Percentiles rank a stretch among this genome's conserved stretches.
phyloP scores from a whole-genome alignment of 2,329 filamentous ascomycete species.

The Helotiales sp. region DNA sequence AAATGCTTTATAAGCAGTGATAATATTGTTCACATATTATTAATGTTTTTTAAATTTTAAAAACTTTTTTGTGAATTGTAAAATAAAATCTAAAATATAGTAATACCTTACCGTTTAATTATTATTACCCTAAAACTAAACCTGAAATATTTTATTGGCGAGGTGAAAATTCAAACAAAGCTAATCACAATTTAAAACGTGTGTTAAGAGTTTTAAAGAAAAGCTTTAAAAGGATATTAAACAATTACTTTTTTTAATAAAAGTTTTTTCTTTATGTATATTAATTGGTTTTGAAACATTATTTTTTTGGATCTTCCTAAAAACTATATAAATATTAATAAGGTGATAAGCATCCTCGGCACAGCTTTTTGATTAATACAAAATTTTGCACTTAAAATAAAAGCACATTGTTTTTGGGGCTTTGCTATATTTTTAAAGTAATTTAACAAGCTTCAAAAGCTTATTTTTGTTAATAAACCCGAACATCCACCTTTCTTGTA shows the following conservation, averaged over 20 bases:
- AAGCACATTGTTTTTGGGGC: slow-evolving; percentile 9
- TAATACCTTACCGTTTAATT: slow-evolving; percentile 13
- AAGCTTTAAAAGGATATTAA: slow-evolving; percentile 7
- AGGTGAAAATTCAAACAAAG: slow-evolving; percentile 16
- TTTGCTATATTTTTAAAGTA: slow-evolving; percentile 1
- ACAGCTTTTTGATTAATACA: slow-evolving; percentile 6
- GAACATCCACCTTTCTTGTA: slow-evolving; percentile 1
- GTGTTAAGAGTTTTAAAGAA: slow-evolving; percentile 12
- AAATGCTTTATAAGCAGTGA: too few species aligned
- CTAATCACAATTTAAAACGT: slow-evolving; percentile 11
- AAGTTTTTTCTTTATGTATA: not conserved
- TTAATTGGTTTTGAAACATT: slow-evolving; percentile 1
- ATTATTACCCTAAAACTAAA: slow-evolving; percentile 16
- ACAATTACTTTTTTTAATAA: not conserved
- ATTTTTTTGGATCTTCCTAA: slow-evolving; percentile 4
- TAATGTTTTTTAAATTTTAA: slow-evolving; percentile 7
- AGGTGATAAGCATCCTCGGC: not conserved
- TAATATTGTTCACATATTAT: not conserved
- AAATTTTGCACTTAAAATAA: slow-evolving; percentile 3
- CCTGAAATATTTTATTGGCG: slow-evolving; percentile 13
- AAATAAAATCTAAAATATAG: slow-evolving; percentile 14
- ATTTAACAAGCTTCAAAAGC: slow-evolving; percentile 5
- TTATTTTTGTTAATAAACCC: slow-evolving; percentile 15
- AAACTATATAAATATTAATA: not conserved
- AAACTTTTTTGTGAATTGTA: slow-evolving; percentile 17